phyloP scores from a whole-genome alignment of 345 rosid genomes.

The Toxicodendron radicans region DNA sequence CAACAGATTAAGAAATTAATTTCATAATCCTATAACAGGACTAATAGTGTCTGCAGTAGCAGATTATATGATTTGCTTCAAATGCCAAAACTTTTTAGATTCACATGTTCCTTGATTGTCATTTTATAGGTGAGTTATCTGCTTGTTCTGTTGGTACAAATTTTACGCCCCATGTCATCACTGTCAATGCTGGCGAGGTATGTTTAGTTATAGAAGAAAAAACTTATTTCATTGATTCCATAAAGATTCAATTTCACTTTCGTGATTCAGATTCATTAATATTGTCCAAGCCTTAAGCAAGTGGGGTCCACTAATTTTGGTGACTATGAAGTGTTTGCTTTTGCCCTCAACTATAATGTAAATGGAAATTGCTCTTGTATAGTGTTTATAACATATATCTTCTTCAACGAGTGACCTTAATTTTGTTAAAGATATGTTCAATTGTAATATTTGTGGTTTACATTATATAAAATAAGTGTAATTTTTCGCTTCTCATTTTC shows the following conservation, averaged over 20 bases:
- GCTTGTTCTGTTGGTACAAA: slow-evolving; percentile 59
- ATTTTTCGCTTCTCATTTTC: background rate
- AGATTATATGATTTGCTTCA: slow-evolving; percentile 9
- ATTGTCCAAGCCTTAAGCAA: background rate
- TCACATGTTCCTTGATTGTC: slow-evolving; percentile 20
- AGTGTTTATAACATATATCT: too few relatives aligned
- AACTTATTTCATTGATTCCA: background rate
- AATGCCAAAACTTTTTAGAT: background rate
- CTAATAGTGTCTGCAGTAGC: background rate
- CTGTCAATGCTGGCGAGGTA: slow-evolving; percentile 85
- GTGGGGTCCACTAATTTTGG: background rate
- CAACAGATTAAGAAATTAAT: background rate
- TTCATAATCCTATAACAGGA: background rate
- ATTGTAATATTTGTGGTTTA: background rate
- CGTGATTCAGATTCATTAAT: too few relatives aligned
- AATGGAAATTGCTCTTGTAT: background rate
- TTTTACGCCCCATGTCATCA: slow-evolving; percentile 79
- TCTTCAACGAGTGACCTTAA: background rate
- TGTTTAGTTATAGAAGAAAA: slow-evolving; percentile 4
- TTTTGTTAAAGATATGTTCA: background rate
- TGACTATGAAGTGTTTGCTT: background rate
- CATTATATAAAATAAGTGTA: background rate
- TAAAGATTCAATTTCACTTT: background rate
- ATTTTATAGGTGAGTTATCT: slow-evolving; percentile 50
- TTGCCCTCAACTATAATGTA: background rate